Evolutionary conservation across 352 stramenopile species (phyloP), one percentile per base, ranked within the genome.

Genomic region (Pythium diclinum): DNA sequence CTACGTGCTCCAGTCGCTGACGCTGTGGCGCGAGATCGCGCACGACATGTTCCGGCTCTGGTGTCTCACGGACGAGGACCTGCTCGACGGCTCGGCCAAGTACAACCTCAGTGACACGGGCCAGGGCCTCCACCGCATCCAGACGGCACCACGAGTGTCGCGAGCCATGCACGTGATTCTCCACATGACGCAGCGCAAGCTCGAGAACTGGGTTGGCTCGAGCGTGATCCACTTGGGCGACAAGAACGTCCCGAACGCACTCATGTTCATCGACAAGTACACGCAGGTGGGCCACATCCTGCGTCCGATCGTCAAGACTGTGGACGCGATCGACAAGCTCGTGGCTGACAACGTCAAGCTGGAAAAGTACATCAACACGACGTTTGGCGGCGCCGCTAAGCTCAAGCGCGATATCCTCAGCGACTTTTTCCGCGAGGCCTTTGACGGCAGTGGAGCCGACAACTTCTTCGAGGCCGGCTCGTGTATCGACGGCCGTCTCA

Each of bases 191-290:
- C 86, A 95, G 64, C 77, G 76, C 36, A 75, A 67, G 10, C 64
- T 92, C 28, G 88, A 89, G 30, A 78, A 86, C 17, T 98, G 95
- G 95, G 85, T 98, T 30, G 95, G 94, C 36, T 96, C 81, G 9
- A 98, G 84, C 67, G 95, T 99, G 16, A 98, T 99, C 63, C 96
- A 99, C 73, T 66, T 99, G 28, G 96, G 96, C 28, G 96, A 99
- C 82, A 96, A 98, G 78, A 99, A 99, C 77, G 96, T 99, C 32
- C 96, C 96, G 14, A 99, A 99, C 63, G 96, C 96, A 54, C 85
- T 99, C 65, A 98, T 97, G 77, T 99, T 99, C 71, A 99, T 99
- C 73, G 96, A 99, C 84, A 99, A 99, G 79, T 99, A 99, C 79
- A 98, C 94, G 36, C 95, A 98, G 67, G 92, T 97, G 13, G 76